A percentile compares a stretch with the other conserved stretches of the same genome.
Evolutionary conservation across 805 yeast species (phyloP).

Genomic region (Metschnikowia colocasiae): DNA sequence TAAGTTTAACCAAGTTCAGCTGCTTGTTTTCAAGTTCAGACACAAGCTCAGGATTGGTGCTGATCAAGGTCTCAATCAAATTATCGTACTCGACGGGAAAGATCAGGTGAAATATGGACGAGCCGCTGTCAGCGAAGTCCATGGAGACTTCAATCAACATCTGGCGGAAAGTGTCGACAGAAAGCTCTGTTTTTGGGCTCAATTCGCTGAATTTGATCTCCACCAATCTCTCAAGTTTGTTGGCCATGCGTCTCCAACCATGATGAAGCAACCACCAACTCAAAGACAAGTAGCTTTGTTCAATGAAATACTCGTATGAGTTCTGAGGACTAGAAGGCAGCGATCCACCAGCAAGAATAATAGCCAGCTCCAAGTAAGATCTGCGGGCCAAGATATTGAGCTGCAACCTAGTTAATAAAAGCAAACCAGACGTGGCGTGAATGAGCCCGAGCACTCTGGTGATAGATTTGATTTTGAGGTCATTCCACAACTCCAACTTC

Average conservation of each 20-base stretch:
- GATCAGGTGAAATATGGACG: conserved; percentile 23
- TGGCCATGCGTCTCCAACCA: conserved; percentile 67
- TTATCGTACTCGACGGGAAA: conserved; percentile 39
- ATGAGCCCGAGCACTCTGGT: conserved; percentile 68
- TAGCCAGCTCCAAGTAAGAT: conserved; percentile 77
- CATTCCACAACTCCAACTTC: conserved; percentile 69
- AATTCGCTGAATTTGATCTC: conserved; percentile 55
- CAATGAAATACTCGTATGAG: conserved; percentile 52
- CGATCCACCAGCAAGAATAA: conserved; percentile 58
- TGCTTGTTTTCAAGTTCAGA: conserved; percentile 35
- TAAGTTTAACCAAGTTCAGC: conserved; percentile 35
- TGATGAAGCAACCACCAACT: conserved; percentile 93
- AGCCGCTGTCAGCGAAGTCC: conserved; percentile 16
- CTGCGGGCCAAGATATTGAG: conserved; percentile 84
- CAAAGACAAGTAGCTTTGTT: conserved; percentile 78
- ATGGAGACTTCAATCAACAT: conserved; percentile 25
- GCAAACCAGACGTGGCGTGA: conserved; percentile 63
- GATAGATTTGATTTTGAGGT: conserved; percentile 69
- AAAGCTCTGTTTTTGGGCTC: conserved; percentile 70
- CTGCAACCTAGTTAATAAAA: conserved; percentile 80
- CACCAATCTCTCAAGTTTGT: conserved; percentile 54
- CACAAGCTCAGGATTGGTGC: conserved; percentile 42
- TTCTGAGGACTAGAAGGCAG: conserved; percentile 12
- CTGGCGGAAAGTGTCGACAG: conserved; percentile 56
- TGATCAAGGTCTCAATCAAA: conserved; percentile 46